phyloP scores from a whole-genome alignment of 306 rosid species.

The Glycyrrhiza uralensis region DNA sequence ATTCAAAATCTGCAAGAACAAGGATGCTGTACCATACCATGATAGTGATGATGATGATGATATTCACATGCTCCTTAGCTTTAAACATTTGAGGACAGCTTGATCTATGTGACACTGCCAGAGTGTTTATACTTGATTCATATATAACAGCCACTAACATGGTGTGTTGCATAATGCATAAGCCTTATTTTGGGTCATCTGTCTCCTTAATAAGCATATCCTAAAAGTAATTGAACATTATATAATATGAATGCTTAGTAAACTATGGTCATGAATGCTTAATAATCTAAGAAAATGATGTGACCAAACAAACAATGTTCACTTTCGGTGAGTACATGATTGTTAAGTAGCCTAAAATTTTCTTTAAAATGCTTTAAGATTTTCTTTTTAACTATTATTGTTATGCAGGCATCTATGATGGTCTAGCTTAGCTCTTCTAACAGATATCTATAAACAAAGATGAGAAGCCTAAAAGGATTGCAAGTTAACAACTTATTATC shows the following conservation, averaged over 20 bases:
- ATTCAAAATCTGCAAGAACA: constrained; percentile 23
- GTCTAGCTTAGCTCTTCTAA: neutral
- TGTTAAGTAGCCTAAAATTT: constrained; percentile 23
- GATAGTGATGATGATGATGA: constrained; percentile 50
- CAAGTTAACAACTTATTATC: constrained; percentile 7
- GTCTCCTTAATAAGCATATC: constrained; percentile 34
- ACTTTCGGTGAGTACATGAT: constrained; percentile 41
- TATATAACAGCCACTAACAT: constrained; percentile 26
- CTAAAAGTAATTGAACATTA: constrained; percentile 29
- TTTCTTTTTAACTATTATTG: constrained; percentile 14
- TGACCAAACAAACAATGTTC: constrained; percentile 39
- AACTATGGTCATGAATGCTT: constrained; percentile 25
- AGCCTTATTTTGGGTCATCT: constrained; percentile 43
- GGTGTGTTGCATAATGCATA: constrained; percentile 41
- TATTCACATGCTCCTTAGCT: constrained; percentile 44
- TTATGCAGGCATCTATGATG: neutral
- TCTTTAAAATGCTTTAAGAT: constrained; percentile 34
- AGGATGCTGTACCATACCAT: constrained; percentile 46
- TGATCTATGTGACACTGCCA: constrained; percentile 41
- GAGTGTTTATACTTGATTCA: constrained; percentile 46
- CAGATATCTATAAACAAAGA: constrained; percentile 4
- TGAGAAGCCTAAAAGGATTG: constrained; percentile 2
- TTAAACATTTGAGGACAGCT: constrained; percentile 40
- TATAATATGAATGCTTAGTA: constrained; percentile 13
- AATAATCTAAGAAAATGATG: constrained; percentile 27